Evolutionary conservation across 805 yeast species (phyloP).

Genomic region (Cyberlindnera lachancei): DNA sequence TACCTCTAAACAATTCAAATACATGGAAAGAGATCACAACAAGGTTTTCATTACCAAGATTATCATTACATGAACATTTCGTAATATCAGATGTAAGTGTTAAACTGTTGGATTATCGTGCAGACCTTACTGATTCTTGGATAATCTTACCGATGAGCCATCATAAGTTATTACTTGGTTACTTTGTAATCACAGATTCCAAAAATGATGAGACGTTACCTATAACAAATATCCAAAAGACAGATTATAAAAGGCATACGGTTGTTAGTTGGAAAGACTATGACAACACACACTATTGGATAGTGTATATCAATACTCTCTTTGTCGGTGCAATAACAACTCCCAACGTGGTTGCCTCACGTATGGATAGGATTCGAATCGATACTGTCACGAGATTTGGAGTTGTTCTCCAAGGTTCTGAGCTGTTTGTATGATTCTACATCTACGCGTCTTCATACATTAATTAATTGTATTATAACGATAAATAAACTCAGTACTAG

Average conservation of each 20-base stretch:
- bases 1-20: slow-evolving; percentile 23
- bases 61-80: slow-evolving; percentile 15
- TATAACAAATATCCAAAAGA: slow-evolving; percentile 4
- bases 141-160: slow-evolving; percentile 1
- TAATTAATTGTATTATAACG: neutral
- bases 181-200: slow-evolving; percentile 1
- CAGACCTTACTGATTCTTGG: slow-evolving; percentile 1
- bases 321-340: slow-evolving; percentile 21
- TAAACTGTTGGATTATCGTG: slow-evolving; percentile 1
- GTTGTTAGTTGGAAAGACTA: slow-evolving; percentile 20
- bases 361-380: slow-evolving; percentile 15
- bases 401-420: slow-evolving; percentile 10
- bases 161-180: slow-evolving; percentile 1
- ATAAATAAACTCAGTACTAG: neutral
- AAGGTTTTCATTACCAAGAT: slow-evolving; percentile 11
- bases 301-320: slow-evolving; percentile 23
- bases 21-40: slow-evolving; percentile 14
- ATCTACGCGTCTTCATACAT: neutral
- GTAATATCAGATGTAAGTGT: slow-evolving; percentile 14
- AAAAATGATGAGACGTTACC: slow-evolving; percentile 7
- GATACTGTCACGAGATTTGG: slow-evolving; percentile 20
- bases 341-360: slow-evolving; percentile 5
- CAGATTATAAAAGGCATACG: slow-evolving; percentile 6
- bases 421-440: slow-evolving; percentile 11
- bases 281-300: slow-evolving; percentile 20